Conservation (phyloP, 768 basidiomycete genomes). For the Dentipellis fragilis region DNA sequence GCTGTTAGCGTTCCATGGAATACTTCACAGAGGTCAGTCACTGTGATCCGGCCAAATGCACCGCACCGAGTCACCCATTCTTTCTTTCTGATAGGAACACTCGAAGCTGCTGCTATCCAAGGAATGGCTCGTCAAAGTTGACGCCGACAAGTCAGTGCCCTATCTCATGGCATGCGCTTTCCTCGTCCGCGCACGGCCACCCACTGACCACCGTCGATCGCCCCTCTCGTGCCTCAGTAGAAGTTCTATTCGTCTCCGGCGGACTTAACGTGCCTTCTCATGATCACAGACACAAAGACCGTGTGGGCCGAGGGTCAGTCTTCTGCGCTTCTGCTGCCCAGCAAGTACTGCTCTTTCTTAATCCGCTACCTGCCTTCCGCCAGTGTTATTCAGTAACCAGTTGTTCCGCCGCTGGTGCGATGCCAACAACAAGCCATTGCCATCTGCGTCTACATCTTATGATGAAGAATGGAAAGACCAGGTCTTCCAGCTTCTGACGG, state of each 20-base stretch:
- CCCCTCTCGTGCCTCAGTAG: slow-evolving; percentile 23
- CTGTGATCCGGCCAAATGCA: not conserved
- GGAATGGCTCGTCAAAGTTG: slow-evolving; percentile 68
- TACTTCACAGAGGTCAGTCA: slow-evolving; percentile 33
- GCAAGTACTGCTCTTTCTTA: too few relatives aligned
- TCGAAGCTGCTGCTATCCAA: slow-evolving; percentile 46
- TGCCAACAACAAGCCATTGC: slow-evolving; percentile 12
- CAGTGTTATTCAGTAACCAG: slow-evolving; percentile 37
- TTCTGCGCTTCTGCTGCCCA: not conserved
- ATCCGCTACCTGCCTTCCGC: slow-evolving; percentile 5
- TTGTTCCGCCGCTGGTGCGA: slow-evolving; percentile 49
- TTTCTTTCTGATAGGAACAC: slow-evolving; percentile 35
- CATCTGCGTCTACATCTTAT: slow-evolving; percentile 23
- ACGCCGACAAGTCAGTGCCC: slow-evolving; percentile 47
- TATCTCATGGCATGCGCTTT: slow-evolving; percentile 58
- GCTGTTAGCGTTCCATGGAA: slow-evolving; percentile 28
- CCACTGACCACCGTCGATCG: not conserved
- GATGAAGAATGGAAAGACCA: slow-evolving; percentile 57
- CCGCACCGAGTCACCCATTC: not conserved
- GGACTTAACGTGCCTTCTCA: slow-evolving; percentile 47
- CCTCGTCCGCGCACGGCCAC: not conserved
- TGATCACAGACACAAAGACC: slow-evolving; percentile 66
- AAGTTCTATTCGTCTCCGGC: slow-evolving; percentile 48
- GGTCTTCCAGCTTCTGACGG: slow-evolving; percentile 43
- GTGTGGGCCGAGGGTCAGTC: slow-evolving; percentile 66